Evolutionary conservation across 2,329 filamentous ascomycete genomes (phyloP), one percentile per base, ranked within the genome.

Genomic region (Trichoderma breve): DNA sequence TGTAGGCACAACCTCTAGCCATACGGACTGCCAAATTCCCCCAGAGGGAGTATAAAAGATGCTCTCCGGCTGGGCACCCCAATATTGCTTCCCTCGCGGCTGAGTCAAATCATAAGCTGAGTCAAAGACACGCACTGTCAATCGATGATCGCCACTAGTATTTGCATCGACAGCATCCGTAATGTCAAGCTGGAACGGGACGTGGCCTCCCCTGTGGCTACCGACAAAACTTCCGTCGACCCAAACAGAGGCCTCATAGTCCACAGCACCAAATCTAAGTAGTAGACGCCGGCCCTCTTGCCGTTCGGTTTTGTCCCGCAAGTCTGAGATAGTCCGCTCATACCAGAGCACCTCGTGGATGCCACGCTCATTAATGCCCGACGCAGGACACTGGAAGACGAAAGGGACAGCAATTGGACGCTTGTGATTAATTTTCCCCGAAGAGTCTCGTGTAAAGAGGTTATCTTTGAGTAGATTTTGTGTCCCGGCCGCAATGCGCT

Each of bases 321-420:
- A 80, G 74, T 90, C 88, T 1, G 75, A 74, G 66, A 91, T 82
- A 21, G 67, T 74, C 7, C 87, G 84, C 79, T 91, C 87, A 75
- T 92, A 92, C 90, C 90, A 92, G 9, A 92, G 78, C 4, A 92
- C 87, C 78, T 92, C 89, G 76, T 92, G 90, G 3, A 89, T 88
- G 64, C 86, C 87, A 69, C 85, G 85, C 39, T 90, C 86, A 73
- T 87, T 84, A 74, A 92, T 87, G 2, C 89, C 89, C 0, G 89
- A 91, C 0, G 89, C 89, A 0, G 86, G 86, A 6, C 86, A 85
- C 77, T 92, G 90, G 76, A 91, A 92, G 2, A 88, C 89, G 74
- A 87, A 92, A 0, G 90, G 90, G 0, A 92, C 89, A 43, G 85
- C 82, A 73, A 92, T 92, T 11, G 84, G 82, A 30, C 83, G 83